phyloP scores from a whole-genome alignment of 148 eudicot genomes.

The Rhododendron ovatum region DNA sequence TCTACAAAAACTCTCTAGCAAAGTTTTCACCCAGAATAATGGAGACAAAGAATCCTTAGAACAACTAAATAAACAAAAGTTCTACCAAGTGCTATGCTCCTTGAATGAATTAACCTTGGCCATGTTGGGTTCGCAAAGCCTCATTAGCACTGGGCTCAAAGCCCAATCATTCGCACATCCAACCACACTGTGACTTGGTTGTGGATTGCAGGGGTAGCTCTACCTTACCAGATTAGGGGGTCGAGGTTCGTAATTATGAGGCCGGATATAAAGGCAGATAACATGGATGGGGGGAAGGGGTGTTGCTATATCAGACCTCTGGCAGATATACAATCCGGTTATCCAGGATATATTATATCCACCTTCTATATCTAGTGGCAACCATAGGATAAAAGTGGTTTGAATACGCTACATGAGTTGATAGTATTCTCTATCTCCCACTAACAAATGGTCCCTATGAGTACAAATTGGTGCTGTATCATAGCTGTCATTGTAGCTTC shows the following conservation, averaged over 20 bases:
- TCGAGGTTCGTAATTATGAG: not conserved
- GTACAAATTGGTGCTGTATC: not conserved
- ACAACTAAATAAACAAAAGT: not conserved
- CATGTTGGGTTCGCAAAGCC: not conserved
- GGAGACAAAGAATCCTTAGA: not conserved
- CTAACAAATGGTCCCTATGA: not conserved
- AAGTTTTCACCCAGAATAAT: not conserved
- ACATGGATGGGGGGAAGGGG: not conserved
- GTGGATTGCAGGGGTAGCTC: not conserved
- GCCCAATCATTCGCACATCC: not conserved
- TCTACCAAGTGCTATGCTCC: not conserved
- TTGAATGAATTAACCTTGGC: not conserved
- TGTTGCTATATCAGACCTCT: not conserved
- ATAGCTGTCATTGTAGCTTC: not conserved
- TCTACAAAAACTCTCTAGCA: not conserved
- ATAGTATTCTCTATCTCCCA: not conserved
- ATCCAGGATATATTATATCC: not conserved
- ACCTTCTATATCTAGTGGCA: not conserved
- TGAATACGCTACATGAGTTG: not conserved
- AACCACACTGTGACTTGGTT: not conserved
- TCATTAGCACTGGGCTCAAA: not conserved
- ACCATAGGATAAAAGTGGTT: not conserved
- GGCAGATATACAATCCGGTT: not conserved
- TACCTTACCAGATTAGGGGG: not conserved
- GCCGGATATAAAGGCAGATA: not conserved